Conservation (phyloP, 192 early-diverging fungal genomes). For the Coemansia sp. region DNA sequence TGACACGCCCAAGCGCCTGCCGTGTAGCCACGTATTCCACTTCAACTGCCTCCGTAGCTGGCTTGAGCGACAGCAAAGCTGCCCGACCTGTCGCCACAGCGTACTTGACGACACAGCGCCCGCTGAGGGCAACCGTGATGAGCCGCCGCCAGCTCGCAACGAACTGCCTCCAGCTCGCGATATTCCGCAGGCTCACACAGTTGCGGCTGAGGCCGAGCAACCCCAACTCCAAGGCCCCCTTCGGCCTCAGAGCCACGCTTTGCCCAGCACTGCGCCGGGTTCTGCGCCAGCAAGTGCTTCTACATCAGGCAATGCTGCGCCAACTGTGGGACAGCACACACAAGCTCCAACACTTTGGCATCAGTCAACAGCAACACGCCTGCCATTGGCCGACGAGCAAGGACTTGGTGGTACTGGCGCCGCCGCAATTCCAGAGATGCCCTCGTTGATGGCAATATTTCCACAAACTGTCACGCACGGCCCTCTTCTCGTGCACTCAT, state of each 20-base stretch:
- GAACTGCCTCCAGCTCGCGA: not conserved
- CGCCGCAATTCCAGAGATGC: not conserved
- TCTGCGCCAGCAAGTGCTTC: not conserved
- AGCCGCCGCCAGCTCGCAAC: not conserved
- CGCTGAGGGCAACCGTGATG: not conserved
- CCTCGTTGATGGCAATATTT: slow-evolving; percentile 31
- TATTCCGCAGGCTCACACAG: not conserved
- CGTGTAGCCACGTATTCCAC: slow-evolving; percentile 97
- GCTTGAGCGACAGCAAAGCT: slow-evolving; percentile 96
- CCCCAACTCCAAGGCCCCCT: not conserved
- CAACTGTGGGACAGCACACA: not conserved
- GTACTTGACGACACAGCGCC: slow-evolving; percentile 17
- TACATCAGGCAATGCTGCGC: not conserved
- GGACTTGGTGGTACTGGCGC: not conserved
- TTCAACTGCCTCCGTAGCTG: slow-evolving; percentile 94
- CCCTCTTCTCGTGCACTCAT: slow-evolving; percentile 22
- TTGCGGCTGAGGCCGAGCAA: not conserved
- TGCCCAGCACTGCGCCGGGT: not conserved
- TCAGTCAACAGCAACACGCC: not conserved
- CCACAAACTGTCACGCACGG: not conserved
- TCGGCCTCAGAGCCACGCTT: not conserved
- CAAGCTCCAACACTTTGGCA: not conserved
- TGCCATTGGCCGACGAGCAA: not conserved
- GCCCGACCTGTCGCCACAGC: slow-evolving; percentile 78
- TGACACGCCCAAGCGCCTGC: slow-evolving; percentile 88